Percentiles rank a stretch among this genome's conserved stretches.
Conservation (phyloP, 106 monocot genomes). For the Phalaenopsis aphrodite region DNA sequence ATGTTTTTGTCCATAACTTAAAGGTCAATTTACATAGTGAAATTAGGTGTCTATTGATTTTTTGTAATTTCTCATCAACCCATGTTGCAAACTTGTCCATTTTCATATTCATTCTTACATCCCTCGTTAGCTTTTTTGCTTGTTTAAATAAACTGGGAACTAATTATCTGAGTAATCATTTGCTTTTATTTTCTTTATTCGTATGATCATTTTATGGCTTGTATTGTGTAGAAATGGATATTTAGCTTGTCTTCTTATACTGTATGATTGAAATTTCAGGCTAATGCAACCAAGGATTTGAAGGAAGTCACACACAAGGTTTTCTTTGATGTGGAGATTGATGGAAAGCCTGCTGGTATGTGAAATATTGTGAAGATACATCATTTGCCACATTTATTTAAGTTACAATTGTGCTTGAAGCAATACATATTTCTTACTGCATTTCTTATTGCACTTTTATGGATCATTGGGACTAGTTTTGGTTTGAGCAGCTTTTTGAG, state of each 20-base stretch:
- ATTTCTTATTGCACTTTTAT: not conserved
- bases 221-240: not conserved
- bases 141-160: not conserved
- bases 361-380: not conserved
- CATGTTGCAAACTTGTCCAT: not conserved
- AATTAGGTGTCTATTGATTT: not conserved
- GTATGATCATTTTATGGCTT: not conserved
- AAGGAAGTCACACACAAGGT: slow-evolving; percentile 92
- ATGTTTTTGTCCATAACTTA: not conserved
- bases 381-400: not conserved
- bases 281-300: slow-evolving; percentile 58
- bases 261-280: slow-evolving; percentile 35
- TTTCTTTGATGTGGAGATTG: slow-evolving; percentile 86
- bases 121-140: not conserved
- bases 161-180: not conserved
- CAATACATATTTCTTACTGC: not conserved
- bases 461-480: not conserved
- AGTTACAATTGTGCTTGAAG: not conserved
- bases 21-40: not conserved
- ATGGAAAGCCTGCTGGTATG: slow-evolving; percentile 78
- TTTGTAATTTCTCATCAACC: not conserved
- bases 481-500: not conserved
- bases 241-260: not conserved
- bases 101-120: not conserved
- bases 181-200: not conserved